Evolutionary conservation across 345 rosid genomes (phyloP), one percentile per base, ranked within the genome.

Genomic region (Arabidopsis suecica): DNA sequence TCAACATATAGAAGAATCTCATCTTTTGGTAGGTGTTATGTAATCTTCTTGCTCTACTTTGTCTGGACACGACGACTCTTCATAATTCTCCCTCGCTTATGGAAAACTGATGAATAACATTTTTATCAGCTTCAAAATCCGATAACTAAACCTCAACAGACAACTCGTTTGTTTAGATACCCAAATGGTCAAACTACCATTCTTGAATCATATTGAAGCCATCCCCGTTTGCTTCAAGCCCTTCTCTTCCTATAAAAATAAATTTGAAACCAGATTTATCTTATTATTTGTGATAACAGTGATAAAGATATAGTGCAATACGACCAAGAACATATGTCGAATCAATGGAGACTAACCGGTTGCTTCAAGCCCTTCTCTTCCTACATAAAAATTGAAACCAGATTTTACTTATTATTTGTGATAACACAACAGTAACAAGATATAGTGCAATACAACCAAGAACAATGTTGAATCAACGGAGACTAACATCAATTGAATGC

Each of bases 401-500:
- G 58, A 69, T 12, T 50, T 47, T 14, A 37, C 66, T 68, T 32
- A 38, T 49, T 32, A 67, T 6, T 18, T 61, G 58, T 32, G 12
- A 76, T 40, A 42, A 41, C 45, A 22, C 32, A 49, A 58, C 57
- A 68, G 66, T 54, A 14, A 62, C 55, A 60, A 41, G 47, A 42
- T 37, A 44, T 9, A 67, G 7, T 22, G 36, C n/a, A 37, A n/a
- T 7, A 62, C 7, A 3, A 80, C 48, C 56, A 58, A 56, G 16
- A 18, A 37, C 23, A 73, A 64, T 44, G 69, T 61, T 4, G 33
- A 61, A 40, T 47, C 56, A 54, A 51, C 2, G 74, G 40, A 62
- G 72, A 74, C 90, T 83, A 72, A 93, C 94, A 80, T 88, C 89
- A 61, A 83, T 68, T 40, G 77, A 59, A 73, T 72, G 83, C 75